phyloP scores from a whole-genome alignment of 2,329 filamentous ascomycete genomes.

The Basipetospora chlamydospora region DNA sequence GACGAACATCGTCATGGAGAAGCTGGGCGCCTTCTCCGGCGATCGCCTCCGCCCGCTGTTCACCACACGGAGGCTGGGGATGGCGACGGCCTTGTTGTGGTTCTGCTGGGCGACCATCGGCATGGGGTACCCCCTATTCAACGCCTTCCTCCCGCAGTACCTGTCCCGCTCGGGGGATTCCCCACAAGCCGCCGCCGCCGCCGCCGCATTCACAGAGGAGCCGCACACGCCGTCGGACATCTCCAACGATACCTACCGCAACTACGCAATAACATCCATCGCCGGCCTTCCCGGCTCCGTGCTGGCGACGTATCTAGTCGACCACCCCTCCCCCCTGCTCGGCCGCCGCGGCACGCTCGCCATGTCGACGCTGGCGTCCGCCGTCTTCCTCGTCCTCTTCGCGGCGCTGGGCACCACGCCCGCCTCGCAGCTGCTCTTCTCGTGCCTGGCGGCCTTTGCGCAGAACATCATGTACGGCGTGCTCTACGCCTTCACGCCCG shows the following conservation, averaged over 20 bases:
- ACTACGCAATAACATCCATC: slow-evolving; percentile 68
- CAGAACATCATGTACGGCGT: slow-evolving; percentile 70
- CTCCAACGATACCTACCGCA: slow-evolving; percentile 49
- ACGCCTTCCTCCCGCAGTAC: slow-evolving; percentile 81
- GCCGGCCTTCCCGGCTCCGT: slow-evolving; percentile 65
- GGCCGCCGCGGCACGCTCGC: slow-evolving; percentile 63
- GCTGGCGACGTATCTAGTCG: slow-evolving; percentile 58
- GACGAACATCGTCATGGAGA: slow-evolving; percentile 34
- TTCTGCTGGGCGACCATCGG: slow-evolving; percentile 73
- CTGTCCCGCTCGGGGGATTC: slow-evolving; percentile 44
- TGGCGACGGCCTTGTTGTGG: slow-evolving; percentile 48
- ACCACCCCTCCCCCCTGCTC: slow-evolving; percentile 44
- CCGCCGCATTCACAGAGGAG: slow-evolving; percentile 7
- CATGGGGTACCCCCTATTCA: slow-evolving; percentile 79
- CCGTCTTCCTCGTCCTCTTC: slow-evolving; percentile 55
- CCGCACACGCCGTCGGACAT: slow-evolving; percentile 13
- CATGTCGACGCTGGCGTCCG: slow-evolving; percentile 50
- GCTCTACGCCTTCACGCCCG: slow-evolving; percentile 62
- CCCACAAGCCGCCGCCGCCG: slow-evolving; percentile 15
- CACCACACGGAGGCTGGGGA: slow-evolving; percentile 33
- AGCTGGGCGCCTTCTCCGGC: slow-evolving; percentile 50
- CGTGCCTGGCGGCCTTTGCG: slow-evolving; percentile 54
- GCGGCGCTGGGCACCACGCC: slow-evolving; percentile 43
- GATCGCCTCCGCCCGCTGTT: slow-evolving; percentile 55
- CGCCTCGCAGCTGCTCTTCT: slow-evolving; percentile 46